Base-by-base conservation (phyloP, 305 asterid species). In the Fraxinus nigra region DNA sequence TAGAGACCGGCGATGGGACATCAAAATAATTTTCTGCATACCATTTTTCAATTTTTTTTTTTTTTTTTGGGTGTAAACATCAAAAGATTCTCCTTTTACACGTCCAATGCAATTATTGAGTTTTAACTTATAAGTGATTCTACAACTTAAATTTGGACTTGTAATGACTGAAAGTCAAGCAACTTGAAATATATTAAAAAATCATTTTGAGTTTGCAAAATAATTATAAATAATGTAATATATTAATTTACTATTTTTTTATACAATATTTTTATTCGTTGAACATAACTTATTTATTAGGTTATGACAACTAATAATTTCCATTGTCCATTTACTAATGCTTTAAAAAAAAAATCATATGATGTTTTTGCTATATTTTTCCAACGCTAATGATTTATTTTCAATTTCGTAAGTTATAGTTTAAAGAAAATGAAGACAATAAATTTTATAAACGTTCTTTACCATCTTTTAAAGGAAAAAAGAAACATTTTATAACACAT, bases 41-140 rank as follows among this genome's bases (percentile, higher is more conserved):
- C 20, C n/a, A 20, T 65, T 46, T 46, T 46, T 1, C 13, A 33
- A 4, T 34, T 34, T 4, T 34, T 34, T 34, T 4, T 34, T 30
- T 30, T 59, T 61, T 20, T 22, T 13, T 10, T 24, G 26, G 26
- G 18, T n/a, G 81, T 84, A 79, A 70, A 61, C 14, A 78, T 82
- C 85, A 72, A 56, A 61, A 48, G n/a, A 32, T 8, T 79, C 16
- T 40, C 16, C 32, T 69, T 16, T 76, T 37, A 37, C 37, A 11
- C 7, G 20, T 30, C 74, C 37, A 26, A 20, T 67, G 76, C 81
- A 1, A 28, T 72, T 67, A 26, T 28, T 67, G 20, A 33, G 18
- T 67, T n/a, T 28, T 61, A 22, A 20, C 40, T 78, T 59, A 74
- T 78, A 72, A 76, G 80, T 84, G 38, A 77, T 46, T 46, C 11